Base-by-base conservation (phyloP, 306 rosid species). In the Prinsepia uniflora region DNA sequence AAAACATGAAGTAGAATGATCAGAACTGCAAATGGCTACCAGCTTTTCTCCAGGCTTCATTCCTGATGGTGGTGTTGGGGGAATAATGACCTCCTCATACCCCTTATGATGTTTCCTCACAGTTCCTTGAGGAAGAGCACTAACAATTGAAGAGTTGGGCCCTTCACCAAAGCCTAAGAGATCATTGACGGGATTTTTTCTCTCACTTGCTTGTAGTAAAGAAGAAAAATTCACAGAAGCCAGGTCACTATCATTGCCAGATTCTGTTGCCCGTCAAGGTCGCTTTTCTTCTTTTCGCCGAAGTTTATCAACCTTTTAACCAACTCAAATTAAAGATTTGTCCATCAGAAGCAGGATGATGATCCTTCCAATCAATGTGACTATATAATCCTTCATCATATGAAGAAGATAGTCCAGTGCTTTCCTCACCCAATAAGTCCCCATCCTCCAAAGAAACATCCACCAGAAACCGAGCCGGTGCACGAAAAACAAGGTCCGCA, bases 71-170 rank as follows among this genome's bases (percentile, higher is more conserved):
- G 89, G 89, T 75, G 66, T 87, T 48, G 98, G 88, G 53, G 98
- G 98, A 65, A 94, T 87, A 60, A 84, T 78, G 71, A 94, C 97
- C 77, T 90, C 98, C 80, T 90, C 97, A 71, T 90, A 94, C 72
- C 98, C 96, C 82, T 88, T 83, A 59, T 58, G 63, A 84, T 87
- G 86, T 78, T 86, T 90, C 83, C 90, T 88, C 57, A 81, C 74
- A 15, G 98, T 94, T 84, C 98, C 98, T 86, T 94, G 96, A 64
- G 97, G 98, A 83, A 94, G 98, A 69, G 97, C 94, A 76, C 84
- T 90, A 65, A 88, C 92, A 6, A 81, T 83, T 59, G 82, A 73
- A 44, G 90, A 77, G 56, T 84, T 79, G 57, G 83, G 55, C 75
- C 81, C 85, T 43, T 86, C 89, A 67, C 89, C 94, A 75, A 91